These are phyloP conservation scores for Verticillium alfalfae DNA, from an alignment of 2,329 filamentous ascomycete species.

Conservation along the genomic window DNA sequence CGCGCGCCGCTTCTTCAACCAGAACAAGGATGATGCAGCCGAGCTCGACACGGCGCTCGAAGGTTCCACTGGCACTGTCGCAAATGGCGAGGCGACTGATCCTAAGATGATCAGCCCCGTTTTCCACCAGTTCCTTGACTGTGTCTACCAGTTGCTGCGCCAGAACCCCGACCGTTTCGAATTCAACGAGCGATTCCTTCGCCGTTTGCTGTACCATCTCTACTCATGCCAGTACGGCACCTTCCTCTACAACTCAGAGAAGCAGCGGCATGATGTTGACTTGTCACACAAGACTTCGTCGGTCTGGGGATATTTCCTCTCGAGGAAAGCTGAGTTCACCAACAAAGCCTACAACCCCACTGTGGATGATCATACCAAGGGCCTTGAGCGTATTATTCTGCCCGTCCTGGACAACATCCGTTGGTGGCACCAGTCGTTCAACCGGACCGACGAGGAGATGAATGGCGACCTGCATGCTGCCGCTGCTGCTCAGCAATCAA, in stretches of 20 bases:
- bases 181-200: conserved; percentile 90
- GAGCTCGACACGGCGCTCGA: conserved; percentile 53
- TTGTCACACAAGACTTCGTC: conserved; percentile 71
- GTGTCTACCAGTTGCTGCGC: conserved; percentile 81
- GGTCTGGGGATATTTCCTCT: conserved; percentile 94
- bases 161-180: conserved; percentile 89
- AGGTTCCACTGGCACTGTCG: conserved; percentile 28
- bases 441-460: conserved; percentile 86
- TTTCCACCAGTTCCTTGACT: conserved; percentile 96
- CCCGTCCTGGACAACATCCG: conserved; percentile 72
- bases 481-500: conserved; percentile 40
- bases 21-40: conserved; percentile 58
- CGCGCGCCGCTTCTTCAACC: conserved; percentile 86
- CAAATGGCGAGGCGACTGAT: conserved; percentile 63
- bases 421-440: conserved; percentile 92
- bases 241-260: conserved; percentile 93
- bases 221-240: conserved; percentile 97
- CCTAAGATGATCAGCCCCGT: conserved; percentile 92
- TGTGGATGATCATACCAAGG: conserved; percentile 73
- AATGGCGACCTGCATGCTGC: conserved; percentile 61
- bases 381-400: conserved; percentile 78
- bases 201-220: conserved; percentile 84
- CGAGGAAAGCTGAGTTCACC: conserved; percentile 71
- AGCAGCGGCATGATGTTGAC: conserved; percentile 68
- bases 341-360: conserved; percentile 73